Evolutionary conservation across 2,329 filamentous ascomycete species (phyloP), one percentile per base, ranked within the genome.

Genomic region (Daldinia sp.): DNA sequence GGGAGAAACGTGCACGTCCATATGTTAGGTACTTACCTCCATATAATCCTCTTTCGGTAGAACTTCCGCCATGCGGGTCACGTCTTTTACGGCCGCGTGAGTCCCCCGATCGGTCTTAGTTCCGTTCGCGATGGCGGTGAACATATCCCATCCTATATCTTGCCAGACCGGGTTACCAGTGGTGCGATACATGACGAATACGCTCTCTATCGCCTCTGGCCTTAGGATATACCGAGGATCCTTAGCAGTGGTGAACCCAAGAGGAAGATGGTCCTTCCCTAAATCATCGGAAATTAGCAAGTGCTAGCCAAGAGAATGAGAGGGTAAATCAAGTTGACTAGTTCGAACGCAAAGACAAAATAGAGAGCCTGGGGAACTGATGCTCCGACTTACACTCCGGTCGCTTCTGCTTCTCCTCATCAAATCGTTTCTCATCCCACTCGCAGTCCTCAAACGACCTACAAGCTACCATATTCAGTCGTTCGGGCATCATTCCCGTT

Each of bases 401-500:
- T 20, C 70, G 68, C 30, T 76, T 76, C 54, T 42, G 13, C 41
- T 64, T 72, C 46, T 76, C 75, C 23, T 72, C 20, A 9, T 68
- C 20, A 53, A 74, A 77, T 6, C 6, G 59, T 20, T 68, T 48
- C 53, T 69, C 63, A 53, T 78, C 68, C 76, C 76, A 78, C 18
- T 72, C 37, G 33, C 76, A 81, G 56, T 80, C 79, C 54, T 77
- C 70, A 58, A 78, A 58, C 39, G 79, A 61, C 48, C 78, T 72
- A 75, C 82, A 75, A 76, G 81, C 75, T 78, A 89, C 78, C 42
- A 85, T 81, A 62, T 82, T 82, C 72, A 87, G 85, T 0, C 83
- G 82, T 73, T 92, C 90, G 0, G 89, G 89, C 83, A 88, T 90
- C 67, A 89, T 87, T 13, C 86, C 88, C 0, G 84, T 86, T 0